phyloP scores from a whole-genome alignment of 805 yeast genomes.

The Lipomyces spencermartinsiae region DNA sequence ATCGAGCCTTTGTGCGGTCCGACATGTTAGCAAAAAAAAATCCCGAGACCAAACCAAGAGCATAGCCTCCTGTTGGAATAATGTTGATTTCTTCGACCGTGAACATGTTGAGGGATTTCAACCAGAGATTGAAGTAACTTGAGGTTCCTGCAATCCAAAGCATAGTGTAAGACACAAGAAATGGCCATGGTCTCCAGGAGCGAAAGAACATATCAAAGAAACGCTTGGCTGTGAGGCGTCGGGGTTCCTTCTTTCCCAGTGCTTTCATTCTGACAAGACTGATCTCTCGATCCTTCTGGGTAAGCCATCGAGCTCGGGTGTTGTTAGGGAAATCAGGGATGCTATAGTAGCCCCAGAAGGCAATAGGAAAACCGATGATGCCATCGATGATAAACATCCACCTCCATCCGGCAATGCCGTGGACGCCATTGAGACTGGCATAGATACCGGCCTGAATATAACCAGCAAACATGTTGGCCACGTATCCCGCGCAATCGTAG shows the following conservation, averaged over 20 bases:
- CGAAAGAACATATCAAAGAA: conserved; percentile 31
- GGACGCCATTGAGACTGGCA: conserved; percentile 52
- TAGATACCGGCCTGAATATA: conserved; percentile 62
- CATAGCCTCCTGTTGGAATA: conserved; percentile 48
- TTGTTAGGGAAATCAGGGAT: conserved; percentile 36
- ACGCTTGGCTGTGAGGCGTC: conserved; percentile 24
- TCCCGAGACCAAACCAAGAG: conserved; percentile 43
- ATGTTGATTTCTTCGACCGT: conserved; percentile 42
- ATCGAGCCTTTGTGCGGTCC: conserved; percentile 44
- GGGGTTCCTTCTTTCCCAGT: conserved; percentile 28
- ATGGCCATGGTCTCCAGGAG: conserved; percentile 36
- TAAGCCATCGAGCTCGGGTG: conserved; percentile 34
- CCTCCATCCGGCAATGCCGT: conserved; percentile 47
- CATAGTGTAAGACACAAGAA: conserved; percentile 27
- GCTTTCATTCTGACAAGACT: conserved; percentile 26
- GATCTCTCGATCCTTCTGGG: conserved; percentile 23
- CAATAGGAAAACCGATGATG: conserved; percentile 21
- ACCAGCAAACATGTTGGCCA: conserved; percentile 52
- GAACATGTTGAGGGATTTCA: conserved; percentile 39
- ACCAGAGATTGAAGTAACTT: conserved; percentile 44
- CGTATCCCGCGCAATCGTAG: conserved; percentile 38
- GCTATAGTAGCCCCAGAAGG: conserved; percentile 29
- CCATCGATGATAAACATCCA: conserved; percentile 31
- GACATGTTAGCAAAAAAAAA: conserved; percentile 44
- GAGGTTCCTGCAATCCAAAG: conserved; percentile 24